Percentiles rank a stretch among this genome's conserved stretches.
These are phyloP conservation scores for Noccaea caerulescens DNA, from an alignment of 345 rosid genomes.

Conservation along the genomic window DNA sequence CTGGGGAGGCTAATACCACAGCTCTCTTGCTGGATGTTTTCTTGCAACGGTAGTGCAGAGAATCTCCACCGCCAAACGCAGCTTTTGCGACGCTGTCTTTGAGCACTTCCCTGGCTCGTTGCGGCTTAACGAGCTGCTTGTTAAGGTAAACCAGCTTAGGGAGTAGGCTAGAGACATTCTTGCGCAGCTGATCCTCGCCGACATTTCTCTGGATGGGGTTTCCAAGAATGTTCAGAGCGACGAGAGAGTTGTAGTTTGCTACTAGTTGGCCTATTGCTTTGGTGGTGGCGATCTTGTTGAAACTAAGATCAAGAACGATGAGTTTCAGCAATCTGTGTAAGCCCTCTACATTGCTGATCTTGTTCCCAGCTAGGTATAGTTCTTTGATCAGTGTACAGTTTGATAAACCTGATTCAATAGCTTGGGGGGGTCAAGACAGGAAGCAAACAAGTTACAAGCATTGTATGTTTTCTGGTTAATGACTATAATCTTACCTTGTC, in stretches of 20 bases:
- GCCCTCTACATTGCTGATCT: conserved; percentile 85
- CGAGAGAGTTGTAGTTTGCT: conserved; percentile 78
- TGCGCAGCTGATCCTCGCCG: conserved; percentile 79
- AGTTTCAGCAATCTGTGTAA: conserved; percentile 89
- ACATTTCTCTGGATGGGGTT: conserved; percentile 81
- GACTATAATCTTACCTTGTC: conserved; percentile 63
- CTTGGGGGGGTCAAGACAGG: background rate
- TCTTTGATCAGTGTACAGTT: conserved; percentile 85
- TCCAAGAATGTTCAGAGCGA: conserved; percentile 80
- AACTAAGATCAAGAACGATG: conserved; percentile 83
- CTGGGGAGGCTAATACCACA: conserved; percentile 41
- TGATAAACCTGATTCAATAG: conserved; percentile 62
- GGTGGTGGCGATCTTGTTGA: conserved; percentile 89
- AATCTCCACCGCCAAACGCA: conserved; percentile 56
- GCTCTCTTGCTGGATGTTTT: conserved; percentile 36
- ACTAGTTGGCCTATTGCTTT: conserved; percentile 91
- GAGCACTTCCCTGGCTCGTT: conserved; percentile 68
- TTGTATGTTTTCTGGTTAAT: background rate
- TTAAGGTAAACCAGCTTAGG: conserved; percentile 80
- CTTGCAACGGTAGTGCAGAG: conserved; percentile 35
- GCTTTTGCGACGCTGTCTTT: conserved; percentile 83
- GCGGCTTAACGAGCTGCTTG: conserved; percentile 81
- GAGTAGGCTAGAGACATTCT: conserved; percentile 73
- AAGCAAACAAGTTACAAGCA: conserved; percentile 7
- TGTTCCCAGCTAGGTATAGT: conserved; percentile 87